These are phyloP conservation scores for Penicillium samsonianum DNA, from an alignment of 495 filamentous ascomycete genomes.

Conservation along the genomic window DNA sequence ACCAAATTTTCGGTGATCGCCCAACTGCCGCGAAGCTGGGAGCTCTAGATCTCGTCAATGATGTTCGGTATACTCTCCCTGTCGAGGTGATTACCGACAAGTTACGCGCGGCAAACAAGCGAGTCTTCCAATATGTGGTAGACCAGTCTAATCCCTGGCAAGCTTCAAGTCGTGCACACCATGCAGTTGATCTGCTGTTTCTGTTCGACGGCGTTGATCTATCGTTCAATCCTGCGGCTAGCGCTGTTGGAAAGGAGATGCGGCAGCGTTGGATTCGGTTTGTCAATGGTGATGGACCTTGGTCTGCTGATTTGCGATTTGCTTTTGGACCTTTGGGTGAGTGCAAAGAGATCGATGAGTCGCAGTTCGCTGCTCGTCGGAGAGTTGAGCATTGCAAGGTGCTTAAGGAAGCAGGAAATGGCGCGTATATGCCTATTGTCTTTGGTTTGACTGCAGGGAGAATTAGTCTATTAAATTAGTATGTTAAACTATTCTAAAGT, in stretches of 20 bases:
- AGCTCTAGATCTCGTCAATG: constrained; percentile 40
- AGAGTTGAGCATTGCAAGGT: constrained; percentile 28
- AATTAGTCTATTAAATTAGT: constrained; percentile 42
- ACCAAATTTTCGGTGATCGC: constrained; percentile 37
- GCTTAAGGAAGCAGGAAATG: constrained; percentile 33
- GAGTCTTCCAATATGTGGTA: constrained; percentile 42
- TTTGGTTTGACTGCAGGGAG: constrained; percentile 38
- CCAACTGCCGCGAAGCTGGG: constrained; percentile 43
- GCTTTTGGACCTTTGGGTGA: constrained; percentile 41
- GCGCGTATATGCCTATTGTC: constrained; percentile 38
- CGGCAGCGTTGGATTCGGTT: constrained; percentile 39
- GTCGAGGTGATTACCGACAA: constrained; percentile 40
- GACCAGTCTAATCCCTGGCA: constrained; percentile 50
- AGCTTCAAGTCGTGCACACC: constrained; percentile 43
- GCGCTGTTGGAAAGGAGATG: constrained; percentile 35
- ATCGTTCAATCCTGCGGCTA: constrained; percentile 35
- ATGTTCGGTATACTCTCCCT: constrained; percentile 37
- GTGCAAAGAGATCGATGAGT: constrained; percentile 36
- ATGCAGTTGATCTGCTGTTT: constrained; percentile 48
- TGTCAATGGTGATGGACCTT: constrained; percentile 34
- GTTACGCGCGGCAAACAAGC: constrained; percentile 28
- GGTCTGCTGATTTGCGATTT: constrained; percentile 30
- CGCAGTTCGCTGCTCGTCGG: constrained; percentile 35
- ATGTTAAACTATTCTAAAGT: too few relatives aligned
- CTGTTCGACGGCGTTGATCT: constrained; percentile 40